phyloP scores from a whole-genome alignment of 1,139 yeast genomes.

The Saccharomyces hybrid region DNA sequence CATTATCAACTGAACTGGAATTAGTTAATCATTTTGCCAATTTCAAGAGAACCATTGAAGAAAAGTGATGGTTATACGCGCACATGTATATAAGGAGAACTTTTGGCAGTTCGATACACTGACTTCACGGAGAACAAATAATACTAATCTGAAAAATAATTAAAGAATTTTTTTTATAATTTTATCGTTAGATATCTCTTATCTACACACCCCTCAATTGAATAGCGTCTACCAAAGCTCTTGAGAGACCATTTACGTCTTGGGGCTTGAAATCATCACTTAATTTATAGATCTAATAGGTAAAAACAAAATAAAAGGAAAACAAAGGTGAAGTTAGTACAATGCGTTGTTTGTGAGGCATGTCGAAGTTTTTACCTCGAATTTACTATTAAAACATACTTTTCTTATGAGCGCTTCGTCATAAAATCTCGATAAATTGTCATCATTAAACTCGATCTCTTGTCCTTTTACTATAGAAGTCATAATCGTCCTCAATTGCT shows the following conservation, averaged over 20 bases:
- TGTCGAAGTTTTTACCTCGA: too few relatives aligned
- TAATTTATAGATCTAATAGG: constrained; percentile 23
- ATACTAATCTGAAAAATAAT: neutral
- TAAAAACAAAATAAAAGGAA: constrained; percentile 1
- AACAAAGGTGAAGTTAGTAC: constrained; percentile 3
- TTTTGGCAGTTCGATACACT: neutral
- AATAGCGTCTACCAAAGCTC: constrained; percentile 32
- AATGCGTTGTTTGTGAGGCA: neutral
- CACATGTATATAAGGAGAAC: neutral
- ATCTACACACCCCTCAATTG: constrained; percentile 31
- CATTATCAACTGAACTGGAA: constrained; percentile 65
- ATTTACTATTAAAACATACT: constrained; percentile 14
- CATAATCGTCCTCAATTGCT: constrained; percentile 7
- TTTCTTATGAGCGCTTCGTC: constrained; percentile 35
- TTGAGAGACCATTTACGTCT: constrained; percentile 20
- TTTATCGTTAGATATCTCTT: neutral
- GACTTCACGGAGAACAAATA: neutral
- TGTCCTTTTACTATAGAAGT: constrained; percentile 29
- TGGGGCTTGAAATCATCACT: constrained; percentile 16
- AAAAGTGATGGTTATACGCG: neutral
- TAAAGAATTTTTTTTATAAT: neutral
- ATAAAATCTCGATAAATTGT: constrained; percentile 25
- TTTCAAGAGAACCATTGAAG: constrained; percentile 8
- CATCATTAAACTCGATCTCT: constrained; percentile 32
- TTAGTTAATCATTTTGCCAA: constrained; percentile 55